A percentile compares a stretch with the other conserved stretches of the same genome.
phyloP scores from a whole-genome alignment of 352 stramenopile species.

The Phytophthora citricola region DNA sequence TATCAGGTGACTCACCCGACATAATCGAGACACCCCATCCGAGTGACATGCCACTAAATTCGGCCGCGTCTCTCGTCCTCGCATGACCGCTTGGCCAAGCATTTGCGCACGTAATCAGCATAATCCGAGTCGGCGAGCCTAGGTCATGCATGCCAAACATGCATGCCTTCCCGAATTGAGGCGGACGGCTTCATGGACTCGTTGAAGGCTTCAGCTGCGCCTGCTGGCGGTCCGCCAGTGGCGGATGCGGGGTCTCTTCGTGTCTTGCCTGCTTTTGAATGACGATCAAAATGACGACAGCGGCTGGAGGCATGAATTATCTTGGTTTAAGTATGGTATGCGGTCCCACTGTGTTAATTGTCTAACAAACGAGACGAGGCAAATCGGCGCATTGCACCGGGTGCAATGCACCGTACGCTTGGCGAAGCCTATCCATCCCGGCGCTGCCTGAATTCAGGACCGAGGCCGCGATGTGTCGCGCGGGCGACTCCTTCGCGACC shows the following conservation, averaged over 20 bases:
- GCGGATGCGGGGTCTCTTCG: not conserved
- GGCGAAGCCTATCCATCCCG: slow-evolving; percentile 22
- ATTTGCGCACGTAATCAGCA: slow-evolving; percentile 3
- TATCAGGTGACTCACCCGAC: slow-evolving; percentile 8
- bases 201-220: slow-evolving; percentile 5
- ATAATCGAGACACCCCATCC: not conserved
- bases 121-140: not conserved
- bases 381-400: not conserved
- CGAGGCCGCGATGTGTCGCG: slow-evolving; percentile 20
- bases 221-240: not conserved
- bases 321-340: slow-evolving; percentile 2
- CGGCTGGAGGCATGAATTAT: not conserved
- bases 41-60: slow-evolving; percentile 2
- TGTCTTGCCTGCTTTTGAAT: not conserved
- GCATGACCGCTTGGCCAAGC: not conserved
- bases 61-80: not conserved
- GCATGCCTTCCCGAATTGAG: slow-evolving; percentile 1
- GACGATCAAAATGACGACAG: too few species aligned
- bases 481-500: not conserved
- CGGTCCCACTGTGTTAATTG: slow-evolving; percentile 19
- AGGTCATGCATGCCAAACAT: not conserved
- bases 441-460: slow-evolving; percentile 25
- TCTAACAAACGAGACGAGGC: slow-evolving; percentile 30
- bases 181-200: not conserved
- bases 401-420: too few species aligned